phyloP scores from a whole-genome alignment of 73 alveolate genomes.

The Breviolum minutum region DNA sequence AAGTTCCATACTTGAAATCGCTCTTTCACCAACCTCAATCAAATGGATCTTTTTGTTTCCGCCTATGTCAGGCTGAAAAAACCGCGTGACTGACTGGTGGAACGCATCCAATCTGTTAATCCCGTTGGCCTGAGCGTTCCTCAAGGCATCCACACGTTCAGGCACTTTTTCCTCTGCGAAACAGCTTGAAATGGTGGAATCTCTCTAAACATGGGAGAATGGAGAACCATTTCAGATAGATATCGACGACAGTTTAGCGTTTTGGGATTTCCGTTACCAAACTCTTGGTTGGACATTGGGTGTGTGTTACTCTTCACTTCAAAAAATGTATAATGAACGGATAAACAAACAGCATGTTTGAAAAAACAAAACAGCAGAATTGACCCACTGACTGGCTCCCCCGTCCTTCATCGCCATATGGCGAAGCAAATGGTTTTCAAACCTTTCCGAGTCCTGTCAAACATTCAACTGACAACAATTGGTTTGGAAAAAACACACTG shows the following conservation, averaged over 20 bases:
- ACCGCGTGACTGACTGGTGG: background rate
- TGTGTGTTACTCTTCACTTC: background rate
- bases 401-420: slow-evolving; percentile 62
- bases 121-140: slow-evolving; percentile 31
- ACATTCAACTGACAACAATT: too few species aligned
- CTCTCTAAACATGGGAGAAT: too few species aligned
- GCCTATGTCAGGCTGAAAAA: background rate
- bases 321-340: too few species aligned
- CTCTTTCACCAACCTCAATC: background rate
- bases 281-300: background rate
- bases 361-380: too few species aligned
- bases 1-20: too few species aligned
- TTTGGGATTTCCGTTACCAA: background rate
- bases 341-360: too few species aligned
- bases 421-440: background rate
- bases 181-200: too few species aligned
- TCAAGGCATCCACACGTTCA: slow-evolving; percentile 24
- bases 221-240: too few species aligned
- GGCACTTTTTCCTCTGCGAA: slow-evolving; percentile 46
- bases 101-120: background rate
- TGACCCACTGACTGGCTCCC: background rate
- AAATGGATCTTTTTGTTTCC: background rate
- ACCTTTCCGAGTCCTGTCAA: background rate
- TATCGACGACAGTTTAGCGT: too few species aligned
- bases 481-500: too few species aligned